phyloP scores from a whole-genome alignment of 2,329 filamentous ascomycete species.

The Fusarium musae region DNA sequence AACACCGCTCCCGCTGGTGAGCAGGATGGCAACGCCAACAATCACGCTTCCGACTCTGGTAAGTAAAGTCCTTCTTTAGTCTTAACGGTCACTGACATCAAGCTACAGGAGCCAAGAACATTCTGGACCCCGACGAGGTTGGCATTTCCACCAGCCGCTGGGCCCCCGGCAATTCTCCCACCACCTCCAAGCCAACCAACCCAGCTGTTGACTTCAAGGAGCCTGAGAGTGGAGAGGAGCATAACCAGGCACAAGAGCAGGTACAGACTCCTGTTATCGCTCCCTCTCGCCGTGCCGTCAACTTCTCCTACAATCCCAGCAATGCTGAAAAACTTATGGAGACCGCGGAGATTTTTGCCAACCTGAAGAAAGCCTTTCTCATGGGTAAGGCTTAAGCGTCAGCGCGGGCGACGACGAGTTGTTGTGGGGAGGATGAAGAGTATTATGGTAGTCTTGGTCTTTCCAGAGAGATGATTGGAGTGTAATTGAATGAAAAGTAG shows the following conservation, averaged over 20 bases:
- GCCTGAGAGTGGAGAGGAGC: background rate
- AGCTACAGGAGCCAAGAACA: background rate
- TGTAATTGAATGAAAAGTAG: background rate
- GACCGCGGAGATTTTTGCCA: background rate
- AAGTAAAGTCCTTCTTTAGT: background rate
- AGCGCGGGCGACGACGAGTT: background rate
- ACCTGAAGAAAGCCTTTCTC: conserved; percentile 27
- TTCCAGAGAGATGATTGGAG: background rate
- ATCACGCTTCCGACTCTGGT: background rate
- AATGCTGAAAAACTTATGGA: conserved; percentile 7
- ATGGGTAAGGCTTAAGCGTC: background rate
- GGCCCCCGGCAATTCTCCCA: background rate
- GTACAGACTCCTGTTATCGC: background rate
- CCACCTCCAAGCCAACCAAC: background rate
- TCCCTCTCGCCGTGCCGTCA: background rate
- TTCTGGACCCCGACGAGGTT: background rate
- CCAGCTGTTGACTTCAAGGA: background rate
- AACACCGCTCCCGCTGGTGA: background rate
- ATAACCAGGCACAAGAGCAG: background rate
- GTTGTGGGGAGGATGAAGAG: background rate
- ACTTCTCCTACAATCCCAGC: conserved; percentile 5
- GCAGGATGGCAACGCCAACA: background rate
- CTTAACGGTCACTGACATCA: background rate
- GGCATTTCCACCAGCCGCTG: conserved; percentile 26
- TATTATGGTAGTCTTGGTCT: background rate